phyloP scores from a whole-genome alignment of 768 basidiomycete species.

The Xerocomellus dryophilus region DNA sequence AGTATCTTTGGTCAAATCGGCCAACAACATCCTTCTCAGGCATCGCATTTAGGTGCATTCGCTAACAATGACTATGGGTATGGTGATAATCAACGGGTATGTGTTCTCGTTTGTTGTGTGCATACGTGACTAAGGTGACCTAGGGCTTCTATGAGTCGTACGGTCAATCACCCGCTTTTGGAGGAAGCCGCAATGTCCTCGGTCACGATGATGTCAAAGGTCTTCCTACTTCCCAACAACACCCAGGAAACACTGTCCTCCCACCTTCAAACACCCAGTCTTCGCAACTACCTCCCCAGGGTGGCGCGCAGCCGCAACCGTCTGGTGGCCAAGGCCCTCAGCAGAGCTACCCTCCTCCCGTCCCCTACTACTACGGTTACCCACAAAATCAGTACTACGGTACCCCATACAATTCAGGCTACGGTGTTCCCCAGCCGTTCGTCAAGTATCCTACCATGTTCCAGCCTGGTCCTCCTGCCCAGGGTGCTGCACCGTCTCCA shows the following conservation, averaged over 20 bases:
- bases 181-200: slow-evolving; percentile 55
- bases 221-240: slow-evolving; percentile 57
- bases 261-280: slow-evolving; percentile 53
- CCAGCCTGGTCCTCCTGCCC: slow-evolving; percentile 67
- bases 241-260: slow-evolving; percentile 47
- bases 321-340: slow-evolving; percentile 61
- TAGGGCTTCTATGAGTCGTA: slow-evolving; percentile 81
- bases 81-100: slow-evolving; percentile 61
- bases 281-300: slow-evolving; percentile 50
- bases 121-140: slow-evolving; percentile 16
- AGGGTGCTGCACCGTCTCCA: slow-evolving; percentile 61
- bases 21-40: slow-evolving; percentile 54
- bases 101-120: slow-evolving; percentile 20
- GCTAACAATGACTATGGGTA: slow-evolving; percentile 66
- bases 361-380: slow-evolving; percentile 62
- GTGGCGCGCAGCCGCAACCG: slow-evolving; percentile 53
- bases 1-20: slow-evolving; percentile 65
- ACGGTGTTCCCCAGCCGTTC: slow-evolving; percentile 61
- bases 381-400: slow-evolving; percentile 78
- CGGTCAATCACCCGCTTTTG: slow-evolving; percentile 59
- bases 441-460: slow-evolving; percentile 79
- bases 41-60: slow-evolving; percentile 52
- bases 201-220: slow-evolving; percentile 78
- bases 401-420: slow-evolving; percentile 59
- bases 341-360: slow-evolving; percentile 62